Evolutionary conservation across 441 rosid species (phyloP).

Genomic region (Erysimum pusillum): DNA sequence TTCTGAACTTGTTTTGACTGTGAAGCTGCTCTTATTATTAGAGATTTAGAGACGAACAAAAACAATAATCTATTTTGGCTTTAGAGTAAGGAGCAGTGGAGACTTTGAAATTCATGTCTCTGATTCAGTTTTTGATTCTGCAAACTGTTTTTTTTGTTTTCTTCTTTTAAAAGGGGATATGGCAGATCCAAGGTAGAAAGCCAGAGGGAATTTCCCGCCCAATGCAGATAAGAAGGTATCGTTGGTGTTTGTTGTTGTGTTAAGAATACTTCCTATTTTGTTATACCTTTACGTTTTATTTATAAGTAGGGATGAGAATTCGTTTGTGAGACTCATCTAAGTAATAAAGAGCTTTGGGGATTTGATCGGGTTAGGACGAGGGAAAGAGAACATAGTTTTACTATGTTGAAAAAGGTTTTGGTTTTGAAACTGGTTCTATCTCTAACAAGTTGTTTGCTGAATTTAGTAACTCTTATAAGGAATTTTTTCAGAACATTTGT

Average conservation of each 20-base stretch:
- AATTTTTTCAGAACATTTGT: neutral
- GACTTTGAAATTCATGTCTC: neutral
- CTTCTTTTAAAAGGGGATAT: constrained; percentile 67
- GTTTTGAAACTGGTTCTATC: no score
- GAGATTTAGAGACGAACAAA: no score
- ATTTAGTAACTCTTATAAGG: neutral
- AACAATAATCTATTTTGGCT: no score
- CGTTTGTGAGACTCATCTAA: no score
- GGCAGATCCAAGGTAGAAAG: constrained; percentile 93
- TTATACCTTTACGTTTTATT: no score
- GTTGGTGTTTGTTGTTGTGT: neutral
- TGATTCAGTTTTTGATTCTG: neutral
- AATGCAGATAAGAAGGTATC: constrained; percentile 83
- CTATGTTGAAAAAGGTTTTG: no score
- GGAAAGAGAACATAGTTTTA: no score
- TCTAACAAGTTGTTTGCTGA: neutral
- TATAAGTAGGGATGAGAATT: no score
- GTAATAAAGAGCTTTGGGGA: no score
- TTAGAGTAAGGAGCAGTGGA: neutral
- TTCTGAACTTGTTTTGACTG: constrained; percentile 4
- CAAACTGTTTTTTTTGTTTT: neutral
- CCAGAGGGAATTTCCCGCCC: constrained; percentile 69
- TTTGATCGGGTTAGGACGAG: no score
- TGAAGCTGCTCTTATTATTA: no score
- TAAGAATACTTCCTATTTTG: no score